phyloP scores from a whole-genome alignment of 257 asterid genomes.

The Fraxinus americana region DNA sequence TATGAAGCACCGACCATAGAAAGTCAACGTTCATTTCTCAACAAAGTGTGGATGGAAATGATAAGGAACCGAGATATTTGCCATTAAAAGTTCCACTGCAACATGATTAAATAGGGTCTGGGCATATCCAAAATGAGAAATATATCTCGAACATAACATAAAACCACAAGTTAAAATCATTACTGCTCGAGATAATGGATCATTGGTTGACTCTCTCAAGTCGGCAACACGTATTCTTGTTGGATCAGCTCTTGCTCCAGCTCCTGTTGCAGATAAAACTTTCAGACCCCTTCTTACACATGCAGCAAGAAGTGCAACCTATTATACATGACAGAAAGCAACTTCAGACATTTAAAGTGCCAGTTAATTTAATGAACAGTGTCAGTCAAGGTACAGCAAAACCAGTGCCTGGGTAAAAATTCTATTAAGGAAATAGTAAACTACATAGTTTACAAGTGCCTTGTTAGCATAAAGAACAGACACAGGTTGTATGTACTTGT shows the following conservation, averaged over 20 bases:
- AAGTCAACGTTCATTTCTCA: no score
- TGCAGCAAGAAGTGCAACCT: constrained; percentile 98
- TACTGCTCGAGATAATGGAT: constrained; percentile 96
- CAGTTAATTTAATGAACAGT: constrained; percentile 19
- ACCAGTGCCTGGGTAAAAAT: no score
- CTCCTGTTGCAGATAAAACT: constrained; percentile 96
- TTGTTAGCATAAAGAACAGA: neutral
- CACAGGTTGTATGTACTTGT: neutral
- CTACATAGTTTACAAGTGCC: neutral
- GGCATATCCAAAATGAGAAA: no score
- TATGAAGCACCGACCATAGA: no score
- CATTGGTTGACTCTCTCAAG: constrained; percentile 91
- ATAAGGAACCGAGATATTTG: no score
- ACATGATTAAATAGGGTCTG: no score
- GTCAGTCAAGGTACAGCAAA: constrained; percentile 1
- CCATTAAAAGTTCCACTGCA: no score
- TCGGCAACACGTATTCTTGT: constrained; percentile 96
- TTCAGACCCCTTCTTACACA: constrained; percentile 78
- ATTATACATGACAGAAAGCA: constrained; percentile 29
- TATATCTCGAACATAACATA: neutral
- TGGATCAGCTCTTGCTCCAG: constrained; percentile 98
- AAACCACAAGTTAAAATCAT: constrained; percentile 25
- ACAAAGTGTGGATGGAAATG: no score
- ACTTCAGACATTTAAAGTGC: constrained; percentile 20
- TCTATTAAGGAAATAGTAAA: neutral